These are phyloP conservation scores for Staphylotrichum tortipilum DNA, from an alignment of 495 filamentous ascomycete genomes.

Conservation along the genomic window DNA sequence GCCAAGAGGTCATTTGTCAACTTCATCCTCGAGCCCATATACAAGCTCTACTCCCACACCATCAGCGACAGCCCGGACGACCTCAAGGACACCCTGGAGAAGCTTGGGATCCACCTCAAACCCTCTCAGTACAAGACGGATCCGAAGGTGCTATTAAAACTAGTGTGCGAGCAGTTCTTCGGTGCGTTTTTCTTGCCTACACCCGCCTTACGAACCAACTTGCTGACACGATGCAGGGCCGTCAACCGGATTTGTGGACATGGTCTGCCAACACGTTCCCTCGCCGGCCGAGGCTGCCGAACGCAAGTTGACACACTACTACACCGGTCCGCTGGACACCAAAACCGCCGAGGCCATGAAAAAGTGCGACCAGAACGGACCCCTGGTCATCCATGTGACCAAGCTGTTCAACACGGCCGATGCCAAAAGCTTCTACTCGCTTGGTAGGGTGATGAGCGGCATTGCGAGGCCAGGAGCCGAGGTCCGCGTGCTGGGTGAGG, in stretches of 20 bases:
- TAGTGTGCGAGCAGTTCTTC: constrained; percentile 94
- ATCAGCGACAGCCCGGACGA: constrained; percentile 86
- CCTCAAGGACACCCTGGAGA: constrained; percentile 68
- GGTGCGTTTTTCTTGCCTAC: constrained; percentile 40
- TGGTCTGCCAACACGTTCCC: constrained; percentile 84
- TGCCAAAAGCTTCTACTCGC: constrained; percentile 77
- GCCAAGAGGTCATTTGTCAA: constrained; percentile 85
- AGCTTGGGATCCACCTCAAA: constrained; percentile 76
- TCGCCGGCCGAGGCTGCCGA: constrained; percentile 75
- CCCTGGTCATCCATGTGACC: constrained; percentile 80
- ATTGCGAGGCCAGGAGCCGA: constrained; percentile 73
- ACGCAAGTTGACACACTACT: constrained; percentile 70
- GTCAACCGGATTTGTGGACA: constrained; percentile 86
- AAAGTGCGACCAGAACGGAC: constrained; percentile 79
- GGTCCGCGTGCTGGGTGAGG: constrained; percentile 88
- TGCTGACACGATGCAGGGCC: constrained; percentile 29
- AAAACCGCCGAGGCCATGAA: constrained; percentile 72
- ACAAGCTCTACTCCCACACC: constrained; percentile 95
- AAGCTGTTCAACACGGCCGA: constrained; percentile 87
- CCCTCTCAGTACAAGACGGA: constrained; percentile 85
- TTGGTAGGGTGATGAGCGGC: constrained; percentile 90
- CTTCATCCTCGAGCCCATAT: constrained; percentile 92
- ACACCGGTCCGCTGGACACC: constrained; percentile 90
- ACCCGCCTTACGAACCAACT: neutral
- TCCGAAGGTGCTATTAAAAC: constrained; percentile 76